Percentiles rank a stretch among this genome's conserved stretches.
These are phyloP conservation scores for Ganoderma sp. DNA, from an alignment of 1,284 basidiomycete species.

Conservation along the genomic window DNA sequence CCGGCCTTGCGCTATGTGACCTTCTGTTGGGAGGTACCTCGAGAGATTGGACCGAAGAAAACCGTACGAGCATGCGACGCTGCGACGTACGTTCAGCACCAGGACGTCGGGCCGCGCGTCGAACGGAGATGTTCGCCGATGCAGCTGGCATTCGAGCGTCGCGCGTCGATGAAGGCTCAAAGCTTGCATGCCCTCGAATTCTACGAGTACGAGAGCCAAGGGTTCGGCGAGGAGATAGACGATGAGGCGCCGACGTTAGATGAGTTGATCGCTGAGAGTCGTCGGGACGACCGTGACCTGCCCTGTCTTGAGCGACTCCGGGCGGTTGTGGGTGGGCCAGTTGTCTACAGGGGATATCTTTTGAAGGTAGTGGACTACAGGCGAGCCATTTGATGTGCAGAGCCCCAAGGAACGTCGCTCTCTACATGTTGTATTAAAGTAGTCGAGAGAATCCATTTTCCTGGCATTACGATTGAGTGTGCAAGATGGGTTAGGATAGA, in stretches of 20 bases:
- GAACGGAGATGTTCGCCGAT: neutral
- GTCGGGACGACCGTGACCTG: neutral
- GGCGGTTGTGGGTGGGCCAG: neutral
- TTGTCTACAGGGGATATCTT: neutral
- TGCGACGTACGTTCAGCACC: neutral
- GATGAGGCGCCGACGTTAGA: neutral
- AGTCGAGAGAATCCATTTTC: too few relatives aligned
- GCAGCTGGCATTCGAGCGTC: neutral
- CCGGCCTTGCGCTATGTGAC: constrained; percentile 1
- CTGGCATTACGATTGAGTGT: too few relatives aligned
- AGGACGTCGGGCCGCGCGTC: neutral
- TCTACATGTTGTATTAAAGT: too few relatives aligned
- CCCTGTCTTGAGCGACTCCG: neutral
- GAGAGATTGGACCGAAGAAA: neutral
- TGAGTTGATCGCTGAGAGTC: neutral
- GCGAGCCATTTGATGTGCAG: too few relatives aligned
- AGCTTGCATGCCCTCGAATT: neutral
- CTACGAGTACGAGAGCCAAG: neutral
- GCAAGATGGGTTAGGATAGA: too few relatives aligned
- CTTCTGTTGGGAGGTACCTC: neutral
- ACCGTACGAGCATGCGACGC: neutral
- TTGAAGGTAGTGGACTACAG: neutral
- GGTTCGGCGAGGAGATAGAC: neutral
- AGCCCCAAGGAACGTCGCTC: too few relatives aligned
- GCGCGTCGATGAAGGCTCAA: neutral